These are phyloP conservation scores for Leishmania martiniquensis DNA, from an alignment of 208 protist species.

Conservation along the genomic window DNA sequence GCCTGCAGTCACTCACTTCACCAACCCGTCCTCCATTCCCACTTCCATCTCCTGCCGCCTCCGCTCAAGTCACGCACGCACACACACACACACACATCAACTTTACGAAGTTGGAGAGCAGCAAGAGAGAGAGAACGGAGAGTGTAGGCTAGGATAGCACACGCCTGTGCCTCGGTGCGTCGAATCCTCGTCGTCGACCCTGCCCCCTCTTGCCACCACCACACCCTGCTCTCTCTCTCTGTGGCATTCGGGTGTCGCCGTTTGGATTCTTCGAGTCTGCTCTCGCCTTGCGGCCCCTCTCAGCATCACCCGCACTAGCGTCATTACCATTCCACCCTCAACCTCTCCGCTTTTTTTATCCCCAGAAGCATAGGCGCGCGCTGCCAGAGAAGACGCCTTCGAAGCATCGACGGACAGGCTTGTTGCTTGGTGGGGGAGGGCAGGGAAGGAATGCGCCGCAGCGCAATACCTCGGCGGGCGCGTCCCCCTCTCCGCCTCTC, in stretches of 20 bases:
- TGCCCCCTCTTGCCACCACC: neutral
- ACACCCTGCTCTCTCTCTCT: neutral
- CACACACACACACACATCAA: no score
- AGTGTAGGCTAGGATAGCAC: neutral
- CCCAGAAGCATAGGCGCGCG: neutral
- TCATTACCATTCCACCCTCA: neutral
- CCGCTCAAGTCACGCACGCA: no score
- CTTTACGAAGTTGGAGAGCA: no score
- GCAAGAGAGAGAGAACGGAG: no score
- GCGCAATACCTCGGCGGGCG: neutral
- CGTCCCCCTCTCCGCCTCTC: conserved; percentile 2
- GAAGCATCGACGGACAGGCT: neutral
- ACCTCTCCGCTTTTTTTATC: neutral
- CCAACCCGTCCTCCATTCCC: no score
- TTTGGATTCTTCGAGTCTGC: neutral
- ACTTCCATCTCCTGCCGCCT: no score
- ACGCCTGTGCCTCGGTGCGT: neutral
- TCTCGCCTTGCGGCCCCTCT: neutral
- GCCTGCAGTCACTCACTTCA: no score
- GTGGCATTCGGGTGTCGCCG: neutral
- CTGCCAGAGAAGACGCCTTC: neutral
- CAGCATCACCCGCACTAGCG: neutral
- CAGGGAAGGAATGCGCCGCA: neutral
- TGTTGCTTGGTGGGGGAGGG: neutral
- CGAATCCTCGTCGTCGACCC: neutral